phyloP scores from a whole-genome alignment of 768 basidiomycete species.

The Strobilomyces confusus region DNA sequence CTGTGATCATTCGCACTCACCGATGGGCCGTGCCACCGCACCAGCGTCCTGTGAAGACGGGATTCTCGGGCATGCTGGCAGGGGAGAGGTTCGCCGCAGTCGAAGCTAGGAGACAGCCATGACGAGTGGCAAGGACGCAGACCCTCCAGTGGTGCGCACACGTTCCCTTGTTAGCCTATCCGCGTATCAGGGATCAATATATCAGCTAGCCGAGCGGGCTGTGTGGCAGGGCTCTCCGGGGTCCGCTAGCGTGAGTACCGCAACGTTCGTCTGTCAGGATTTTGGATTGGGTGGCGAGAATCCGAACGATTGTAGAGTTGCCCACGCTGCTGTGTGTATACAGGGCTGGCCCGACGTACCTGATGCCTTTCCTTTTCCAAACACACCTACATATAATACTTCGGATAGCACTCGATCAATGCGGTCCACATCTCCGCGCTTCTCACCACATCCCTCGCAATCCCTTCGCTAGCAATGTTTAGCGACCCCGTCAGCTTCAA shows the following conservation, averaged over 20 bases:
- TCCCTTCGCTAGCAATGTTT: constrained; percentile 13
- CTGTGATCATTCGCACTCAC: too few relatives aligned
- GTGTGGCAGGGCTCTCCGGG: neutral
- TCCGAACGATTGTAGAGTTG: neutral
- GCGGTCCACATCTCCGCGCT: constrained; percentile 1
- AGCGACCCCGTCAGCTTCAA: constrained; percentile 26
- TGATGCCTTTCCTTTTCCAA: constrained; percentile 16
- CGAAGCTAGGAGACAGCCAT: neutral
- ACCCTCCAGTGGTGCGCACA: too few relatives aligned
- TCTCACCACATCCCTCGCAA: neutral
- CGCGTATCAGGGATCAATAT: neutral
- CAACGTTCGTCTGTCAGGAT: constrained; percentile 6
- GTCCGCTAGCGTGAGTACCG: neutral
- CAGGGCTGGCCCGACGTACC: constrained; percentile 9
- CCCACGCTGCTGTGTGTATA: constrained; percentile 16
- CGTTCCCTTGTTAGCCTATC: neutral
- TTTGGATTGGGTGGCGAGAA: constrained; percentile 14
- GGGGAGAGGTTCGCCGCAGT: neutral
- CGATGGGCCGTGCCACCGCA: too few relatives aligned
- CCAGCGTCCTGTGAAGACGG: neutral
- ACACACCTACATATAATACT: constrained; percentile 11
- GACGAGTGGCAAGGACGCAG: too few relatives aligned
- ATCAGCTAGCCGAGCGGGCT: neutral
- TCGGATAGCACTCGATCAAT: neutral
- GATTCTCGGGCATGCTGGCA: neutral